phyloP scores from a whole-genome alignment of 1,284 basidiomycete genomes.

The Chalciporus piperatoides region DNA sequence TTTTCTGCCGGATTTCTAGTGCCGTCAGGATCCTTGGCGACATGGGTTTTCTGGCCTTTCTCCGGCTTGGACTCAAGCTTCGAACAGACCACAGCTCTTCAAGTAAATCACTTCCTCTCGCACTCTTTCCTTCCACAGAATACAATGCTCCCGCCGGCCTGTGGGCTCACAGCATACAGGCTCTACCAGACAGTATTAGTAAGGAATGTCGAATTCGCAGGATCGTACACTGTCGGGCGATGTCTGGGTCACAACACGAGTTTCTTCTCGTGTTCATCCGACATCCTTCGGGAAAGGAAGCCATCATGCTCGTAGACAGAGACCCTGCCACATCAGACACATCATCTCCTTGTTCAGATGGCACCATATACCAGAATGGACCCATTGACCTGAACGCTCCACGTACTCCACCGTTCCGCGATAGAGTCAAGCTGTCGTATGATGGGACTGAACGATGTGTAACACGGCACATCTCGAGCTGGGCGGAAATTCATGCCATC shows the following conservation, averaged over 20 bases:
- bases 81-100: neutral
- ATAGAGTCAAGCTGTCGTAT: conserved; percentile 9
- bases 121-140: conserved; percentile 12
- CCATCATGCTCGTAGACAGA: conserved; percentile 8
- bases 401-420: neutral
- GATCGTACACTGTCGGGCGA: conserved; percentile 14
- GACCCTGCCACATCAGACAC: neutral
- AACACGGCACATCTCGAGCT: conserved; percentile 1
- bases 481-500: conserved; percentile 10
- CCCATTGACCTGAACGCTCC: neutral
- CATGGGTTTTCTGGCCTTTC: neutral
- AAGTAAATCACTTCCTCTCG: conserved; percentile 1
- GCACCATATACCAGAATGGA: neutral
- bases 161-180: conserved; percentile 11
- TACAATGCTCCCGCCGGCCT: conserved; percentile 1
- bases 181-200: conserved; percentile 1
- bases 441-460: conserved; percentile 7
- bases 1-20: too few species aligned
- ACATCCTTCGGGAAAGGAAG: conserved; percentile 13
- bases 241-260: conserved; percentile 3
- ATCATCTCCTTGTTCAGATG: neutral
- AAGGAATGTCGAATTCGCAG: conserved; percentile 11
- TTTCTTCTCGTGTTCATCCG: conserved; percentile 15
- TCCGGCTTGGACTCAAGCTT: neutral
- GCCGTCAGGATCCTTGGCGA: neutral